A percentile compares a stretch with the other conserved stretches of the same genome.
phyloP scores from a whole-genome alignment of 257 asterid genomes.

The Solanum infundibuliforme region DNA sequence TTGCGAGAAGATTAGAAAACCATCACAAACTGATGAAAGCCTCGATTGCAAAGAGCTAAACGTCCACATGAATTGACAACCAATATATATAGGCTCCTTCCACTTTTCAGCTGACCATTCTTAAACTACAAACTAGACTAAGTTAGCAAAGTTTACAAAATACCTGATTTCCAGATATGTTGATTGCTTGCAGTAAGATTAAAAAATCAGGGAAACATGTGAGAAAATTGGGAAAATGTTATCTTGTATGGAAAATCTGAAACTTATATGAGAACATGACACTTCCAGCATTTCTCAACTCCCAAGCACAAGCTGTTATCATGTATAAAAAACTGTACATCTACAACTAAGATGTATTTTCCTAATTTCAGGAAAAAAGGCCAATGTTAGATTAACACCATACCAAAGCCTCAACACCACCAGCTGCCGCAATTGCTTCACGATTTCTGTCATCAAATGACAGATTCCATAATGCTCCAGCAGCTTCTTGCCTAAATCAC shows the following conservation, averaged over 20 bases:
- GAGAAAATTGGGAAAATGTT: background rate
- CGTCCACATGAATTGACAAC: background rate
- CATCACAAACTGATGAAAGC: background rate
- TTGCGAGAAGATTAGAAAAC: background rate
- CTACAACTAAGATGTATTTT: background rate
- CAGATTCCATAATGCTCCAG: constrained; percentile 87
- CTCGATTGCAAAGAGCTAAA: background rate
- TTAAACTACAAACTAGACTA: background rate
- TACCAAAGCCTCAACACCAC: constrained; percentile 96
- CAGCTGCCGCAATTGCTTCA: constrained; percentile 79
- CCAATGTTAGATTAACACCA: constrained; percentile 1
- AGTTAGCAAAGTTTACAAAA: background rate
- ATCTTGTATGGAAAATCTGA: background rate
- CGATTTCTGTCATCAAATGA: constrained; percentile 84
- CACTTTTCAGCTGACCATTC: background rate
- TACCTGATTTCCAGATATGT: background rate
- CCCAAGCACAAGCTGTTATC: background rate
- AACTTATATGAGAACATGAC: background rate
- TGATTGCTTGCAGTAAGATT: background rate
- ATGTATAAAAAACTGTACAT: background rate
- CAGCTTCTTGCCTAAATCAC: constrained; percentile 83
- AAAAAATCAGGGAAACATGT: background rate
- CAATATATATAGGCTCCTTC: background rate
- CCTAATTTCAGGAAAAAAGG: background rate
- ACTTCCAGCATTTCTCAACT: background rate